Evolutionary conservation across 176 grass and related monocot genomes (phyloP), one percentile per base, ranked within the genome.

Genomic region (Tuctoria greenei): DNA sequence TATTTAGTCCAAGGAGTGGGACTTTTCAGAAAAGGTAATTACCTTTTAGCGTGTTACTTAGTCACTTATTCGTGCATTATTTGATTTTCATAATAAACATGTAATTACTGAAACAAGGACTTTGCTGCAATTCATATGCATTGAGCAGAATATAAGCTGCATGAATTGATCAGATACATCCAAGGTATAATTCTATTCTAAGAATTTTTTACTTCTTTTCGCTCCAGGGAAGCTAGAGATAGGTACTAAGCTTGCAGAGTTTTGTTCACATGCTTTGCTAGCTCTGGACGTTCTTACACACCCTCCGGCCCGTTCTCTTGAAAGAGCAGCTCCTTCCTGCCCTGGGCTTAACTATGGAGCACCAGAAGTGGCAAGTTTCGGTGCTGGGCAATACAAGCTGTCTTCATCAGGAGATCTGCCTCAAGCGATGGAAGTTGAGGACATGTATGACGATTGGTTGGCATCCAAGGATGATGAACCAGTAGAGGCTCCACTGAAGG

Each of bases 231-330:
- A 93, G 83, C 24, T 93, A 77, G 84, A 89, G 79, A 69, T 78
- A 45, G 91, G 84, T 75, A 89, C 88, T 38, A 60, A 74, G 75
- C 62, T 93, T 27, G 79, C 86, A 83, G 73, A 73, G 36, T 91
- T 91, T 74, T 97, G 86, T 83, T 86, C 69, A 15, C 66, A 34
- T 84, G 88, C 86, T 78, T 75, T 93, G 54, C 47, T 93, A 42
- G 69, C 88, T 18, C 85, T 97, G 84, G 91, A 97, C 85, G 90
- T 92, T 61, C 95, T 98, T 65, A 88, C 78, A 1, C 95, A 98
- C 73, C 91, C 95, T 61, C 88, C 86, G 45, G 84, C 89, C 41
- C 86, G 92, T 28, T 79, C 89, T 36, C 66, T 94, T 47, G 82
- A 79, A 61, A 84, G 64, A 28, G 51, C 68, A 61, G 54, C 42